Evolutionary conservation across 2,329 filamentous ascomycete species (phyloP).

Genomic region (Fusarium hostae): DNA sequence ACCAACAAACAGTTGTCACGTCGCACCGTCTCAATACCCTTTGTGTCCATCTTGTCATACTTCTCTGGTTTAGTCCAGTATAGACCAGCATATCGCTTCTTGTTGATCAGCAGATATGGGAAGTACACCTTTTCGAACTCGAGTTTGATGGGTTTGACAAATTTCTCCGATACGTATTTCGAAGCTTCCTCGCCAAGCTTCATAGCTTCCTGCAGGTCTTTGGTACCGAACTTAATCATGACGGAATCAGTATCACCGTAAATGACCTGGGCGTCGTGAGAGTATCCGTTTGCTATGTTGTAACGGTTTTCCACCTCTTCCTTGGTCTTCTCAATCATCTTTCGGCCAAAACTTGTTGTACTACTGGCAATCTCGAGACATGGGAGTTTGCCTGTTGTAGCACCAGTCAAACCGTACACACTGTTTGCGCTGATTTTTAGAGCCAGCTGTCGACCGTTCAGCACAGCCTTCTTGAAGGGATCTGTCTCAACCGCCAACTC

Average conservation of each 20-base stretch:
- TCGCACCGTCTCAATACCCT: conserved; percentile 97
- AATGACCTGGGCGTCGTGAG: conserved; percentile 94
- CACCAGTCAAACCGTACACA: conserved; percentile 96
- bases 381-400: conserved; percentile 93
- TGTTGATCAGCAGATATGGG: conserved; percentile 98
- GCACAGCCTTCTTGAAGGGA: conserved; percentile 95
- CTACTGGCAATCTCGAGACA: conserved; percentile 96
- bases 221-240: conserved; percentile 98
- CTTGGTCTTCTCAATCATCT: conserved; percentile 99
- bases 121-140: conserved; percentile 99
- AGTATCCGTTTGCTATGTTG: conserved; percentile 92
- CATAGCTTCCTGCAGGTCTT: conserved; percentile 89
- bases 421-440: conserved; percentile 98
- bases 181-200: conserved; percentile 94
- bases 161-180: conserved; percentile 87
- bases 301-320: conserved; percentile 92
- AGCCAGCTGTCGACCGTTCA: conserved; percentile 96
- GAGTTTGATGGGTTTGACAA: conserved; percentile 96
- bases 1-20: conserved; percentile 96
- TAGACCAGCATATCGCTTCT: conserved; percentile 97
- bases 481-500: conserved; percentile 91
- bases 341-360: conserved; percentile 94
- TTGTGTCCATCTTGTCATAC: conserved; percentile 99
- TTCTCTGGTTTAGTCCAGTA: conserved; percentile 96
- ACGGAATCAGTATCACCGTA: conserved; percentile 99